phyloP scores from a whole-genome alignment of 768 basidiomycete species.

The Leucocoprinus leucothites region DNA sequence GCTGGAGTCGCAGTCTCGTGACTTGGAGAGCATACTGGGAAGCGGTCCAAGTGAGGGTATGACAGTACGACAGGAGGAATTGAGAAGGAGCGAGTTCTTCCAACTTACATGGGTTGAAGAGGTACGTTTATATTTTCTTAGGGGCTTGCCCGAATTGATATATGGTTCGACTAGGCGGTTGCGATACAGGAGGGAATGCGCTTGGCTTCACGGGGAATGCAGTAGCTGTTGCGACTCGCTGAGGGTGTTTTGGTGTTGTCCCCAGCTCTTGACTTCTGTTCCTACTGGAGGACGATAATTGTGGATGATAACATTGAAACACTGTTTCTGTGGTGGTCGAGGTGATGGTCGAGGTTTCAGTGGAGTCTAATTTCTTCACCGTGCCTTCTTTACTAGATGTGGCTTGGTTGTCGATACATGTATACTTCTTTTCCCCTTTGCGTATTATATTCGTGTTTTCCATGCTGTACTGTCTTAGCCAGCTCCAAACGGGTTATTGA shows the following conservation, averaged over 20 bases:
- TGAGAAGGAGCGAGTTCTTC: constrained; percentile 89
- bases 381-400: too few relatives aligned
- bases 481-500: too few relatives aligned
- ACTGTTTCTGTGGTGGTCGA: too few relatives aligned
- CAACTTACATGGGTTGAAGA: constrained; percentile 88
- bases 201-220: constrained; percentile 50
- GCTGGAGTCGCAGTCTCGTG: constrained; percentile 89
- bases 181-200: constrained; percentile 82
- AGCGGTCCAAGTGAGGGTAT: constrained; percentile 79
- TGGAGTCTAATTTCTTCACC: too few relatives aligned
- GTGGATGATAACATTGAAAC: too few relatives aligned
- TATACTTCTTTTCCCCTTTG: too few relatives aligned
- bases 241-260: background rate
- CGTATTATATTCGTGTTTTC: too few relatives aligned
- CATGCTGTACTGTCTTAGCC: too few relatives aligned
- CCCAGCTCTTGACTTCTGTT: too few relatives aligned
- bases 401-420: too few relatives aligned
- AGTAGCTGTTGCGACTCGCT: background rate
- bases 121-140: constrained; percentile 25
- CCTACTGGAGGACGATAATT: background rate
- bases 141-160: background rate
- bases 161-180: constrained; percentile 43
- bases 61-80: constrained; percentile 82
- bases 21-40: constrained; percentile 86
- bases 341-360: too few relatives aligned